Conservation (phyloP, 164 flowering plant genomes). For the Kalanchoe fedtschenkoi region DNA sequence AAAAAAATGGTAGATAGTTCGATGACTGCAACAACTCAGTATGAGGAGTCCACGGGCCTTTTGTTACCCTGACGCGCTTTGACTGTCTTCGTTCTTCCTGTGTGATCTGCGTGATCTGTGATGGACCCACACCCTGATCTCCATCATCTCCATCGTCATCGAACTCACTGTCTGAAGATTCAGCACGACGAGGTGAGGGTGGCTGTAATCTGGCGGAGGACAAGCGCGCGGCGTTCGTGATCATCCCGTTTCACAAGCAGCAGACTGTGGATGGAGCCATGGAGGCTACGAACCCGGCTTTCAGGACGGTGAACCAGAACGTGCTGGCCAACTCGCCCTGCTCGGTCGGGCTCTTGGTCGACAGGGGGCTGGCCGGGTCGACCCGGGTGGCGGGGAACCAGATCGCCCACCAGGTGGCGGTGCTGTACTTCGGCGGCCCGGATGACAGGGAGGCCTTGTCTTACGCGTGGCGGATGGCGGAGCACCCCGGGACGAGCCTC, state of each 20-base stretch:
- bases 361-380: background rate
- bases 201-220: constrained; percentile 7
- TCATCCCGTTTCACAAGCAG: constrained; percentile 6
- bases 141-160: too few species aligned
- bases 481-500: constrained; percentile 4
- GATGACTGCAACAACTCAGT: too few species aligned
- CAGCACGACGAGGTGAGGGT: too few species aligned
- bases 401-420: constrained; percentile 2
- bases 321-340: background rate
- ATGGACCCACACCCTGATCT: too few species aligned
- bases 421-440: constrained; percentile 5
- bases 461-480: constrained; percentile 4
- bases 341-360: constrained; percentile 2
- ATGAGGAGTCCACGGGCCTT: too few species aligned
- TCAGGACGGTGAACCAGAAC: constrained; percentile 6
- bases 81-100: too few species aligned
- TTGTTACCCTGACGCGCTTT: too few species aligned
- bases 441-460: constrained; percentile 4
- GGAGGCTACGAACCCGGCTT: constrained; percentile 8
- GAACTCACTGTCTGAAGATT: too few species aligned
- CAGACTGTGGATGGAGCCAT: constrained; percentile 6
- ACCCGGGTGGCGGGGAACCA: background rate
- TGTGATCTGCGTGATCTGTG: too few species aligned
- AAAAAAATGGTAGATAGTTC: too few species aligned
- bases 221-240: background rate